Conservation (phyloP, 2,329 filamentous ascomycete species). For the Simplicillium aogashimaense region DNA sequence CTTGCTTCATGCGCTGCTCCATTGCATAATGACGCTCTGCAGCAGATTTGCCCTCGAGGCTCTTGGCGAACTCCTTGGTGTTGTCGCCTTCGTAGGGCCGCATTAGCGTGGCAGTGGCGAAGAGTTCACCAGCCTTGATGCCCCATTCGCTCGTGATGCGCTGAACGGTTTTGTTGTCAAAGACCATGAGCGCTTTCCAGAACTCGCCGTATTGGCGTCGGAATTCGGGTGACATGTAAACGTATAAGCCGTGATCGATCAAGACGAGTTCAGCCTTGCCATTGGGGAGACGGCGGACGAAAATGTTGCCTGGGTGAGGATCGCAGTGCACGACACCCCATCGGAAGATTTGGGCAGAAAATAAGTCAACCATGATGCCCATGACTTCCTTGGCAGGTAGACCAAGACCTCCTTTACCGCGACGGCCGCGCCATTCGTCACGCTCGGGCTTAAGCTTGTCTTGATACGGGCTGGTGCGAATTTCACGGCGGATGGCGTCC, state of each 20-base stretch:
- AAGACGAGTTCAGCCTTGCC: conserved; percentile 86
- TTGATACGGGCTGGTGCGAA: conserved; percentile 40
- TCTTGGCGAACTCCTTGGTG: conserved; percentile 54
- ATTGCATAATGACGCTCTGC: conserved; percentile 80
- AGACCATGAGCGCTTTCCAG: conserved; percentile 90
- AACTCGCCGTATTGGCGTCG: conserved; percentile 78
- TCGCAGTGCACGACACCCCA: conserved; percentile 96
- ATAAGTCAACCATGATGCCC: conserved; percentile 93
- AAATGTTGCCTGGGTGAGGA: conserved; percentile 94
- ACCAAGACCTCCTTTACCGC: conserved; percentile 71
- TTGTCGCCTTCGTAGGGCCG: conserved; percentile 77
- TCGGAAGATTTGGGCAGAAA: conserved; percentile 96
- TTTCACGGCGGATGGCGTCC: conserved; percentile 30
- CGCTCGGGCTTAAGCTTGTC: conserved; percentile 71
- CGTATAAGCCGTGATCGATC: conserved; percentile 95
- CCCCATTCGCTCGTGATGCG: conserved; percentile 75
- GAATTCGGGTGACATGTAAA: conserved; percentile 78
- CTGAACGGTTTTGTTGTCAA: conserved; percentile 74
- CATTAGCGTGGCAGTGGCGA: conserved; percentile 84
- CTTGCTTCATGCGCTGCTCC: conserved; percentile 74
- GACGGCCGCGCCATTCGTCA: conserved; percentile 63
- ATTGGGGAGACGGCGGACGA: conserved; percentile 74
- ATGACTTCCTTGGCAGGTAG: conserved; percentile 79
- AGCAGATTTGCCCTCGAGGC: conserved; percentile 42
- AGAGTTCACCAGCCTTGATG: conserved; percentile 79